Conservation (phyloP, 495 filamentous ascomycete genomes). For the Talaromyces trachyspermus region DNA sequence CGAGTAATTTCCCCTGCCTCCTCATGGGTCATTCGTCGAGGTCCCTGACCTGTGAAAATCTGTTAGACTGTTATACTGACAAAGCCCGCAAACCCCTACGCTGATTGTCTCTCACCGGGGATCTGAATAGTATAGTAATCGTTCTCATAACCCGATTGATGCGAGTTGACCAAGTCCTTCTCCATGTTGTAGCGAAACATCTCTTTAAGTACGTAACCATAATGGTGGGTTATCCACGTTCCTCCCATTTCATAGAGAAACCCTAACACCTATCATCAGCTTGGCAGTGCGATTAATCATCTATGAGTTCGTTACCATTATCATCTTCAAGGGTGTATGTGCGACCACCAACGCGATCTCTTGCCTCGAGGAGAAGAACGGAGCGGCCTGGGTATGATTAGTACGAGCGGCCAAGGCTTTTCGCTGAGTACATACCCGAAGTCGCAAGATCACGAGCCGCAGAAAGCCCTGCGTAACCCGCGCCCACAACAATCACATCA, state of each 20-base stretch:
- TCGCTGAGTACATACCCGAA: constrained; percentile 9
- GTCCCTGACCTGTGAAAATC: not conserved
- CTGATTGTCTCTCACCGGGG: not conserved
- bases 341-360: constrained; percentile 30
- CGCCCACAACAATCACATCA: constrained; percentile 22
- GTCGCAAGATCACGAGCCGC: constrained; percentile 17
- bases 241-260: constrained; percentile 28
- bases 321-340: constrained; percentile 21
- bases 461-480: constrained; percentile 20
- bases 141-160: constrained; percentile 7
- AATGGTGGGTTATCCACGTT: constrained; percentile 22
- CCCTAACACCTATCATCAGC: constrained; percentile 6
- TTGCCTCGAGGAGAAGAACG: constrained; percentile 27
- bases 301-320: too few relatives aligned
- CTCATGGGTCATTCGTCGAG: constrained; percentile 8
- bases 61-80: not conserved
- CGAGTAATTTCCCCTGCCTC: constrained; percentile 11
- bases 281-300: too few relatives aligned
- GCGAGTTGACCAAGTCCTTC: constrained; percentile 4
- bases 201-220: constrained; percentile 12
- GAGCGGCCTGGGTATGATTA: constrained; percentile 11
- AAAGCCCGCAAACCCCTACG: not conserved
- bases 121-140: constrained; percentile 13
- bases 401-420: constrained; percentile 5
- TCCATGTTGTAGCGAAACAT: constrained; percentile 18